A percentile compares a stretch with the other conserved stretches of the same genome.
Conservation (phyloP, 768 basidiomycete species). For the Postia placenta region DNA sequence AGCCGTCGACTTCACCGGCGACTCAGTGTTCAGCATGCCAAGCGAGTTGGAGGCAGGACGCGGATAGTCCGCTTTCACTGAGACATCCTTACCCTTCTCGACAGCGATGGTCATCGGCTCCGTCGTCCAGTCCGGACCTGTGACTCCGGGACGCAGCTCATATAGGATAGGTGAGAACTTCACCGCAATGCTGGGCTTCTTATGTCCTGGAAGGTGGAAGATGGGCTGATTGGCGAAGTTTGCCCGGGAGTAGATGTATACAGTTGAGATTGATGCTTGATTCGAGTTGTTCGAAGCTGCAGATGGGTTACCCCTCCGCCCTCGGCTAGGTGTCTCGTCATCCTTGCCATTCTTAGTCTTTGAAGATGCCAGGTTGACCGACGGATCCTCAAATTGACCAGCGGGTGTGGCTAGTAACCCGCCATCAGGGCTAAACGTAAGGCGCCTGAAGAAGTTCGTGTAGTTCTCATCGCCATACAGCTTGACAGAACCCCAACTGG, state of each 20-base stretch:
- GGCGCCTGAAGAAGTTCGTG: slow-evolving; percentile 91
- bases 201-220: slow-evolving; percentile 93
- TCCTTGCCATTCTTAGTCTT: slow-evolving; percentile 30
- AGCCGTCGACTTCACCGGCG: slow-evolving; percentile 7
- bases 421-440: slow-evolving; percentile 94
- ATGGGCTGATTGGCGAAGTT: slow-evolving; percentile 92
- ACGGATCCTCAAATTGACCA: slow-evolving; percentile 93
- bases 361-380: slow-evolving; percentile 41
- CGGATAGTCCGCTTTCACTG: slow-evolving; percentile 49
- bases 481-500: slow-evolving; percentile 62
- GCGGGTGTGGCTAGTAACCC: slow-evolving; percentile 91
- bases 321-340: slow-evolving; percentile 38
- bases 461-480: slow-evolving; percentile 94
- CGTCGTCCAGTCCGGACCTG: slow-evolving; percentile 24
- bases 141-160: slow-evolving; percentile 68
- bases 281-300: slow-evolving; percentile 30
- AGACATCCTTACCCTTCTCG: slow-evolving; percentile 59
- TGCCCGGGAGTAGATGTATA: slow-evolving; percentile 93
- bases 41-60: slow-evolving; percentile 11
- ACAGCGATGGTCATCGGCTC: slow-evolving; percentile 56
- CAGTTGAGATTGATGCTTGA: slow-evolving; percentile 50
- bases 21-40: slow-evolving; percentile 9
- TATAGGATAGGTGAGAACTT: slow-evolving; percentile 91
- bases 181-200: slow-evolving; percentile 92
- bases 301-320: slow-evolving; percentile 50